Conservation (phyloP, 1,284 basidiomycete species). For the Pyrrhoderma lamaoense region DNA sequence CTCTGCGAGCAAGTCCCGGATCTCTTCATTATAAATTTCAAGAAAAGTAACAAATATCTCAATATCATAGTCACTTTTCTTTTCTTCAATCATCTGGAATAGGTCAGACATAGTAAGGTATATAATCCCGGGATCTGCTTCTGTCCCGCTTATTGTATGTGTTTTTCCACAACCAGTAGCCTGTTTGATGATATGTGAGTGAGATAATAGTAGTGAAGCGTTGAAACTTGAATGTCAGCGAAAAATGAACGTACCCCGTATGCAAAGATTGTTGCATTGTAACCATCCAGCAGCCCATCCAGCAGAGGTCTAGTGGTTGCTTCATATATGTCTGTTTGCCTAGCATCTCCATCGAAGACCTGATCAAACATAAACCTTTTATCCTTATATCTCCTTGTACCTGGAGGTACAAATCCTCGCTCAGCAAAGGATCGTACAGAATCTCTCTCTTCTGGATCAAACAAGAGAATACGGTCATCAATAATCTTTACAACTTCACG, state of each 20-base stretch:
- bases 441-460: slow-evolving; percentile 89
- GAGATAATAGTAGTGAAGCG: slow-evolving; percentile 1
- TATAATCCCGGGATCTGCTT: slow-evolving; percentile 83
- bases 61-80: slow-evolving; percentile 72
- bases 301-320: slow-evolving; percentile 80
- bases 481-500: slow-evolving; percentile 73
- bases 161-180: slow-evolving; percentile 98
- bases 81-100: slow-evolving; percentile 83
- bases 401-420: slow-evolving; percentile 74
- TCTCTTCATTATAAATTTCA: slow-evolving; percentile 97
- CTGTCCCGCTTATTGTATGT: slow-evolving; percentile 91
- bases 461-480: slow-evolving; percentile 87
- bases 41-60: slow-evolving; percentile 90
- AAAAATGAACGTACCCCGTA: slow-evolving; percentile 70
- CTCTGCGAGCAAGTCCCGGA: slow-evolving; percentile 87
- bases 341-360: slow-evolving; percentile 75
- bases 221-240: slow-evolving; percentile 3
- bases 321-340: slow-evolving; percentile 82
- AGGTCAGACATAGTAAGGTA: slow-evolving; percentile 96
- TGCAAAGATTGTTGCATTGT: slow-evolving; percentile 94
- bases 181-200: slow-evolving; percentile 38
- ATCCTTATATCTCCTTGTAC: slow-evolving; percentile 87
- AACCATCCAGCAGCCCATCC: slow-evolving; percentile 83
- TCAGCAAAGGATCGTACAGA: slow-evolving; percentile 66
- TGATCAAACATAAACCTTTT: slow-evolving; percentile 92